phyloP scores from a whole-genome alignment of 768 basidiomycete species.

The Tephrocybe sp. region DNA sequence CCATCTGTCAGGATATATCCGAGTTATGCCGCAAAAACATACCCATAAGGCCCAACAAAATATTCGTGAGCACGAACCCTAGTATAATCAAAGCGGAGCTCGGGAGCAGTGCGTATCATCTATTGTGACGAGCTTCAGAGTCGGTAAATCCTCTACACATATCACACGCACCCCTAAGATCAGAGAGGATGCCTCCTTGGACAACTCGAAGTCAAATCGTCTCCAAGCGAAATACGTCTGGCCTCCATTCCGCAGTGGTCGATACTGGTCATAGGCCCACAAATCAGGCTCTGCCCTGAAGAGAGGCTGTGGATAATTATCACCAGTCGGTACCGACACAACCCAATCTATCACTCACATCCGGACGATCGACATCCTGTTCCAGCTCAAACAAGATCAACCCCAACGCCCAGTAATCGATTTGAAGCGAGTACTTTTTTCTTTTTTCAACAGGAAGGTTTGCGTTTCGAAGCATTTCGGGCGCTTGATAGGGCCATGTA shows the following conservation, averaged over 20 bases:
- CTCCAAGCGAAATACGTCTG: constrained; percentile 22
- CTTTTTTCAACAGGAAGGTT: constrained; percentile 2
- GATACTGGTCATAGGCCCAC: constrained; percentile 21
- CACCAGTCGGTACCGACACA: background rate
- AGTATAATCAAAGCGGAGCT: constrained; percentile 17
- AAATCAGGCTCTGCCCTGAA: constrained; percentile 27
- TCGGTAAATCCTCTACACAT: background rate
- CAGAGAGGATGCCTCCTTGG: constrained; percentile 22
- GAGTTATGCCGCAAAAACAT: background rate
- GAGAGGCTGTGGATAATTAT: constrained; percentile 25
- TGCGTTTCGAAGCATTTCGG: constrained; percentile 35
- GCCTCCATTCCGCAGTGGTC: constrained; percentile 2
- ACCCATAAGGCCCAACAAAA: constrained; percentile 23
- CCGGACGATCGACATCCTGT: constrained; percentile 6
- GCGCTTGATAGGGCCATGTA: constrained; percentile 38
- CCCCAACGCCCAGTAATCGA: constrained; percentile 45
- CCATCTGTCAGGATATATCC: background rate
- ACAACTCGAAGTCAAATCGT: constrained; percentile 14
- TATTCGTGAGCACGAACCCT: constrained; percentile 23
- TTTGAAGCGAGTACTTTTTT: constrained; percentile 27
- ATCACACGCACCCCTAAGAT: constrained; percentile 28
- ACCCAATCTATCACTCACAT: background rate
- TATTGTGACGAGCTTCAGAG: constrained; percentile 4
- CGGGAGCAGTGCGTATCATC: constrained; percentile 21
- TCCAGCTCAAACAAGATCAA: constrained; percentile 40